phyloP scores from a whole-genome alignment of 805 yeast genomes.

The Myxozyma monticola region DNA sequence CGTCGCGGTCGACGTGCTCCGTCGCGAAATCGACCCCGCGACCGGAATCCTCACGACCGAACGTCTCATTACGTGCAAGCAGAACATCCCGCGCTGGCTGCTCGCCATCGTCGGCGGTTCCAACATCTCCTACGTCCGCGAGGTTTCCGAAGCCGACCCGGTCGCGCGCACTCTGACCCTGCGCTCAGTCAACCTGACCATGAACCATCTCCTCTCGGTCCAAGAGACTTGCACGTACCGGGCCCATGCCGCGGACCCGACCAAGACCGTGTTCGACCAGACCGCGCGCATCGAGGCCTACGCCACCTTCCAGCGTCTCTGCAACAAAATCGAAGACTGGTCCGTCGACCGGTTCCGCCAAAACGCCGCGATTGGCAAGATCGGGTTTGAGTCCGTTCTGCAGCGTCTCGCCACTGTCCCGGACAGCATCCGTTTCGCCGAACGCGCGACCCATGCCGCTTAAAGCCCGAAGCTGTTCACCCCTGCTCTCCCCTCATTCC shows the following conservation, averaged over 20 bases:
- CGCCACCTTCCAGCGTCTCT: conserved; percentile 64
- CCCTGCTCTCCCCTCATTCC: no score
- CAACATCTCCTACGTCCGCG: conserved; percentile 78
- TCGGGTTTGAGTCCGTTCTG: conserved; percentile 82
- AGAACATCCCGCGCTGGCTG: conserved; percentile 83
- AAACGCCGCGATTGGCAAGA: conserved; percentile 78
- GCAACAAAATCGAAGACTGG: conserved; percentile 90
- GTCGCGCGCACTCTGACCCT: conserved; percentile 61
- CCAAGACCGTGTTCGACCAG: conserved; percentile 59
- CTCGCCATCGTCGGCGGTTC: conserved; percentile 68
- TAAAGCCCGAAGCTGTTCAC: no score
- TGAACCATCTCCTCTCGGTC: conserved; percentile 71
- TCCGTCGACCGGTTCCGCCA: conserved; percentile 82
- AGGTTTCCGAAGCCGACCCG: conserved; percentile 81
- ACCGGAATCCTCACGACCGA: conserved; percentile 70
- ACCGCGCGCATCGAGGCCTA: conserved; percentile 87
- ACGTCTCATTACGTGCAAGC: conserved; percentile 84
- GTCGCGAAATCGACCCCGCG: conserved; percentile 62
- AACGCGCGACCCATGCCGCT: background rate
- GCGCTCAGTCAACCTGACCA: conserved; percentile 85
- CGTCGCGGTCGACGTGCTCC: conserved; percentile 83
- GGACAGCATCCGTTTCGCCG: conserved; percentile 16
- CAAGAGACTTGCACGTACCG: conserved; percentile 81
- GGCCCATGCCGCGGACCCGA: conserved; percentile 62
- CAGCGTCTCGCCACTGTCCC: conserved; percentile 37